Evolutionary conservation across 2,329 filamentous ascomycete genomes (phyloP).

Genomic region (Furcasterigmium furcatum): DNA sequence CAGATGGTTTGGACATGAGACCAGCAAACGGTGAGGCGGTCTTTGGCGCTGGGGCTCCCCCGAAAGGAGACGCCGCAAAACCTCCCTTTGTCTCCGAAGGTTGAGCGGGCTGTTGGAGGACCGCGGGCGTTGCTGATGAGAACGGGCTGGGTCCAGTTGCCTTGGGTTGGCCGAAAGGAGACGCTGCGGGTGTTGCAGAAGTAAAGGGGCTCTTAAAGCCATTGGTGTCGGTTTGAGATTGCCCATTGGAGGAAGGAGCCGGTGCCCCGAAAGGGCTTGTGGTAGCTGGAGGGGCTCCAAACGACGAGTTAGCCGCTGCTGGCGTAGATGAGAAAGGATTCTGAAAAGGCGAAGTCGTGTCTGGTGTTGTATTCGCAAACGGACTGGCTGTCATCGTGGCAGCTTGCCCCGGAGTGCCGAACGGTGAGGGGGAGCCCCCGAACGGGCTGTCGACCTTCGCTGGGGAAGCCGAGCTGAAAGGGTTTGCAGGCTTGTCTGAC

Average conservation of each 20-base stretch:
- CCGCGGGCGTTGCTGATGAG: not conserved
- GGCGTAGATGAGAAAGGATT: not conserved
- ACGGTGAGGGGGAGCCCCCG: too few species aligned
- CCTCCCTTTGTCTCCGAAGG: not conserved
- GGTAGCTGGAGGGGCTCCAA: not conserved
- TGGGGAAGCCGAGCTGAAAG: not conserved
- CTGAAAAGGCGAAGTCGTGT: not conserved
- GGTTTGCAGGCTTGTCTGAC: too few species aligned
- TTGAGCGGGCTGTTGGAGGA: not conserved
- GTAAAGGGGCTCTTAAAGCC: not conserved
- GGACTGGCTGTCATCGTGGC: not conserved
- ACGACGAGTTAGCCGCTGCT: not conserved
- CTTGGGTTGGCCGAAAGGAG: too few species aligned
- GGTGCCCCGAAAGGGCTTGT: not conserved
- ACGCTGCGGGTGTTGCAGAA: not conserved
- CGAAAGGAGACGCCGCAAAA: not conserved
- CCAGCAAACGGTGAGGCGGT: too few species aligned
- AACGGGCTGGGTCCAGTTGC: too few species aligned
- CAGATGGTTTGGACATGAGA: too few species aligned
- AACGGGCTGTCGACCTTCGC: too few species aligned
- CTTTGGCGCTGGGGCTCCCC: too few species aligned
- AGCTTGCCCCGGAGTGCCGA: too few species aligned
- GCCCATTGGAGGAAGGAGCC: not conserved
- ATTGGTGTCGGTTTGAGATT: not conserved
- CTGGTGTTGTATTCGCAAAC: not conserved